Percentiles rank a stretch among this genome's conserved stretches.
phyloP scores from a whole-genome alignment of 2,329 filamentous ascomycete genomes.

The Eutypella sp. region DNA sequence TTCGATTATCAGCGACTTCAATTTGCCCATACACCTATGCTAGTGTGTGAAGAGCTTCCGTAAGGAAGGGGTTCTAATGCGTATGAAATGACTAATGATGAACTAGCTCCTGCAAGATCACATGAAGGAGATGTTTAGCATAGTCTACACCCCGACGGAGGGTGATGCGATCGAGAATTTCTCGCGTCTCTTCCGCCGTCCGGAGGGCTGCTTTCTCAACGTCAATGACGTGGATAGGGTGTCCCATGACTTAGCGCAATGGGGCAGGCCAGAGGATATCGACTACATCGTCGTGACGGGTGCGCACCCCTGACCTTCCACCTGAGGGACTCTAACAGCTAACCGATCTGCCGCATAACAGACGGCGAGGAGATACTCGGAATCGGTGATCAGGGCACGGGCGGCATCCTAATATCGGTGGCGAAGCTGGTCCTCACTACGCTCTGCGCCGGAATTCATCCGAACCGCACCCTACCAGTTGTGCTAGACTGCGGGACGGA shows the following conservation, averaged over 20 bases:
- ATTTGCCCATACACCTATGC: too few relatives aligned
- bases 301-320: slow-evolving; percentile 25
- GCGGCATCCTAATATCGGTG: slow-evolving; percentile 76
- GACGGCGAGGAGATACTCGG: slow-evolving; percentile 71
- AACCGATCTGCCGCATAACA: slow-evolving; percentile 17
- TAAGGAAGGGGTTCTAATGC: too few relatives aligned
- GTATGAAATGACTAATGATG: slow-evolving; percentile 2
- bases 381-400: slow-evolving; percentile 84
- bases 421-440: slow-evolving; percentile 82
- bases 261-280: slow-evolving; percentile 67
- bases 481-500: slow-evolving; percentile 84
- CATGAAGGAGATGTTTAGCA: slow-evolving; percentile 79
- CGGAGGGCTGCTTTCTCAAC: slow-evolving; percentile 77
- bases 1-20: too few relatives aligned
- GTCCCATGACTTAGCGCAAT: slow-evolving; percentile 61
- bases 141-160: slow-evolving; percentile 91
- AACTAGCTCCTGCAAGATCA: slow-evolving; percentile 66
- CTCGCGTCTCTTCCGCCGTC: slow-evolving; percentile 69
- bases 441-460: slow-evolving; percentile 81
- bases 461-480: slow-evolving; percentile 71
- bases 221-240: slow-evolving; percentile 64
- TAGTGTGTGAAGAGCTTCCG: too few relatives aligned
- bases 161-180: slow-evolving; percentile 85
- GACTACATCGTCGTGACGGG: slow-evolving; percentile 88
- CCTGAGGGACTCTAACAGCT: not conserved